These are phyloP conservation scores for Penicillium bovifimosum DNA, from an alignment of 495 filamentous ascomycete species.

Conservation along the genomic window DNA sequence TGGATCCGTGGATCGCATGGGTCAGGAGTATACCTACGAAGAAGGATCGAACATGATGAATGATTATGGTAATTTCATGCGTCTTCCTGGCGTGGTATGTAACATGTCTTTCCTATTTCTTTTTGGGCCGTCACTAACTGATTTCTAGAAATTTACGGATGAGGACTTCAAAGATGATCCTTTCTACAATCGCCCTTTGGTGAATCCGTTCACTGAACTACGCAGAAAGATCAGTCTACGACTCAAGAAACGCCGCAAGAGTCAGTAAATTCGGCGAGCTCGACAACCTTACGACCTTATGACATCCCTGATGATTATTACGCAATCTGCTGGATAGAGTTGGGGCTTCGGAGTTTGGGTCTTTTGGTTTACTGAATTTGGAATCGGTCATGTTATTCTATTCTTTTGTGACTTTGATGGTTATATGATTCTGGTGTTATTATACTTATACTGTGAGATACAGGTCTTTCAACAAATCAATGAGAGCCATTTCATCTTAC, in stretches of 20 bases:
- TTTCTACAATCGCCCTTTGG: slow-evolving; percentile 35
- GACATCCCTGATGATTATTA: slow-evolving; percentile 1
- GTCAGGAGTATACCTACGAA: slow-evolving; percentile 68
- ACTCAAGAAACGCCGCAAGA: slow-evolving; percentile 30
- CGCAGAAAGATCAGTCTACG: slow-evolving; percentile 31
- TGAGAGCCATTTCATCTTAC: neutral
- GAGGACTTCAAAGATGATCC: slow-evolving; percentile 46
- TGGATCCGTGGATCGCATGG: slow-evolving; percentile 59
- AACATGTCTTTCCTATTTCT: neutral
- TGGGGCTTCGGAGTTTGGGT: slow-evolving; percentile 1
- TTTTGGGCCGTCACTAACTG: neutral
- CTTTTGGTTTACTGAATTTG: neutral
- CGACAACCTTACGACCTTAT: slow-evolving; percentile 7
- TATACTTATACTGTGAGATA: neutral
- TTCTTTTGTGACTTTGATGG: neutral
- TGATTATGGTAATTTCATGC: slow-evolving; percentile 46
- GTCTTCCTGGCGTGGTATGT: slow-evolving; percentile 32
- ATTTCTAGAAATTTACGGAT: slow-evolving; percentile 38
- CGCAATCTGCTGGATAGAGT: neutral
- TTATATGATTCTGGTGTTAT: neutral
- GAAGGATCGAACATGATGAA: slow-evolving; percentile 83
- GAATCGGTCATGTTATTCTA: neutral
- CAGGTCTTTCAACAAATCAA: neutral
- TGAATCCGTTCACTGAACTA: slow-evolving; percentile 31
- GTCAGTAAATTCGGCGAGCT: slow-evolving; percentile 12